phyloP scores from a whole-genome alignment of 139 green algal genomes.

The Chlamydomonas schloesseri region DNA sequence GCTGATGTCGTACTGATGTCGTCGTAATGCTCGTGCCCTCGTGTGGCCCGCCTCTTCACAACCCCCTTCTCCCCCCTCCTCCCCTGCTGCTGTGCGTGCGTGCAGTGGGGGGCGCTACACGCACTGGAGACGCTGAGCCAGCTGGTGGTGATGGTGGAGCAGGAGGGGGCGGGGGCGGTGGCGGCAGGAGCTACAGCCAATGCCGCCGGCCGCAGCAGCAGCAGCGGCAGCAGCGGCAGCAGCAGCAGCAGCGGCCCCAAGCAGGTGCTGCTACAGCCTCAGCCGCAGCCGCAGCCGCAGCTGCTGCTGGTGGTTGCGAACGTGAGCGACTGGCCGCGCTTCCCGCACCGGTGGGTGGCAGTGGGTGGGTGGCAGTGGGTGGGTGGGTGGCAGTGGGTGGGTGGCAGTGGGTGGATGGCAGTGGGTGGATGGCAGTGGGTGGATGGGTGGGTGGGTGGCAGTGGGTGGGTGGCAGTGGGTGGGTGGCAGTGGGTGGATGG shows the following conservation, averaged over 20 bases:
- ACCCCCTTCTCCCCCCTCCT: not conserved
- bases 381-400: too few species aligned
- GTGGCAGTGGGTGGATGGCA: too few species aligned
- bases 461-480: too few species aligned
- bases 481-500: too few species aligned
- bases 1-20: too few species aligned
- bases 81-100: too few species aligned
- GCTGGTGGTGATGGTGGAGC: constrained; percentile 50
- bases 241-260: not conserved
- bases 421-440: too few species aligned
- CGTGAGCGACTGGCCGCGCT: constrained; percentile 63
- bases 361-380: not conserved
- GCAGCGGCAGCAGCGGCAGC: too few species aligned
- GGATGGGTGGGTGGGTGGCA: too few species aligned
- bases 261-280: constrained; percentile 30
- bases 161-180: not conserved
- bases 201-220: too few species aligned
- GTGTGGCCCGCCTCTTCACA: not conserved
- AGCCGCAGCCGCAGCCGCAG: not conserved
- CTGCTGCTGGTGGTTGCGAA: constrained; percentile 20
- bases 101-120: constrained; percentile 59
- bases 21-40: too few species aligned
- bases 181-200: too few species aligned
- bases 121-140: constrained; percentile 72
- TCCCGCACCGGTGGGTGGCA: constrained; percentile 45